phyloP scores from a whole-genome alignment of 2,329 filamentous ascomycete genomes.

The Cladosporium sp. region DNA sequence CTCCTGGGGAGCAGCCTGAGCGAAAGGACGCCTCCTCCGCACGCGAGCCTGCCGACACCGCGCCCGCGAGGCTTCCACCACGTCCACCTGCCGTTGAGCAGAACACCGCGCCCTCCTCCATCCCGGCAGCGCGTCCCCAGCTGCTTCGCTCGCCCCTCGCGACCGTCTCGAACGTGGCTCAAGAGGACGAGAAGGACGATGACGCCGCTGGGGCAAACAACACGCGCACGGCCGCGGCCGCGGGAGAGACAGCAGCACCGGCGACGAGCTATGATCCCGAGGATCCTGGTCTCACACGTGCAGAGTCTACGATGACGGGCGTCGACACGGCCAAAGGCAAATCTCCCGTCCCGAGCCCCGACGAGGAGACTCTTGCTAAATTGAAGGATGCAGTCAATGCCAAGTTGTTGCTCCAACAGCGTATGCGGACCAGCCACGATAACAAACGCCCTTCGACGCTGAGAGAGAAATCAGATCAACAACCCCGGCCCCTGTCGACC shows the following conservation, averaged over 20 bases:
- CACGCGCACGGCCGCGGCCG: slow-evolving; percentile 2
- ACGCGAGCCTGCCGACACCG: background rate
- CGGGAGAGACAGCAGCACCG: background rate
- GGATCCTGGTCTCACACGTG: slow-evolving; percentile 4
- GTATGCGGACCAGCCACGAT: slow-evolving; percentile 22
- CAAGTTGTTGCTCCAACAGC: slow-evolving; percentile 36
- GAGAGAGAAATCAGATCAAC: slow-evolving; percentile 13
- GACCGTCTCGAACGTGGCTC: slow-evolving; percentile 1
- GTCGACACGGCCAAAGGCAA: slow-evolving; percentile 9
- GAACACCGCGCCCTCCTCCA: background rate
- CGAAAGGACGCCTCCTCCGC: background rate
- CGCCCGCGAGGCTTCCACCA: background rate
- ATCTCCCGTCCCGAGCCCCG: slow-evolving; percentile 7
- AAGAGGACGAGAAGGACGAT: background rate
- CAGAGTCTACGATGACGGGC: slow-evolving; percentile 1
- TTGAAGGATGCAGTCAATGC: slow-evolving; percentile 36
- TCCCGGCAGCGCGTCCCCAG: slow-evolving; percentile 1
- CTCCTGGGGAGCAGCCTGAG: background rate
- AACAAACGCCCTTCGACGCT: slow-evolving; percentile 16
- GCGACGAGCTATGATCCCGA: background rate
- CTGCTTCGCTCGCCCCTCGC: slow-evolving; percentile 7
- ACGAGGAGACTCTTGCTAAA: slow-evolving; percentile 25
- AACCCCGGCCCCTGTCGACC: slow-evolving; percentile 6
- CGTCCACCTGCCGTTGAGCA: background rate
- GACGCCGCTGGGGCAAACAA: background rate